Base-by-base conservation (phyloP, 495 filamentous ascomycete genomes). In the Aspergillus coremiiformis region DNA sequence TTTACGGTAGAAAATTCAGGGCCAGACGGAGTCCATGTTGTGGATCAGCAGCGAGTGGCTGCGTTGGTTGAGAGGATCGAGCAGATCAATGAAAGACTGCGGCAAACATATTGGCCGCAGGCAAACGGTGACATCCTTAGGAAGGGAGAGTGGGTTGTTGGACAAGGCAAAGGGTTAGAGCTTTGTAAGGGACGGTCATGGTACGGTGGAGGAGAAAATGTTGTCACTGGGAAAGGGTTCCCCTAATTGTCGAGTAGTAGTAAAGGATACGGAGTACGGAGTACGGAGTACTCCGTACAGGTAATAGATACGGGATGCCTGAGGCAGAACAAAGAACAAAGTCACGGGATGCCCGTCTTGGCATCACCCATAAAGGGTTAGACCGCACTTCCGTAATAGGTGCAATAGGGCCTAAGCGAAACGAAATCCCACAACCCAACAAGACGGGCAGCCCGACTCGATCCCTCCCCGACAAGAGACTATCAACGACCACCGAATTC, bases 151-250 rank as follows among this genome's bases (percentile, higher is more conserved):
- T 95, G 89, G 89, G 72, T 84, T 46, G 78, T 93, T 20, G 89
- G 89, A 1, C 79, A 90, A 56, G 87, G 89, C 63, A 79, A 72
- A 54, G 89, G 89, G 0, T 63, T 94, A 35, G 84, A 87, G 55
- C 78, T 80, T 53, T 77, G 83, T 30, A 76, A 73, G 47, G 90
- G 90, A 0, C 71, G 71, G 19, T 72, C 91, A 15, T 96, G 89
- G 88, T 96, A 94, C 71, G 90, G 90, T 21, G 86, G 82, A 21
- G 88, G 89, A 0, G 73, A 82, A 39, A 80, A 75, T 6, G 68
- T 89, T 23, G 60, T 74, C 52, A 23, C 77, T 15, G 88, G 88
- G 5, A 78, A 82, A 61, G 86, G 82, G 15, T 65, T 66, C 35
- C 15, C 22, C 45, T 59, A 41, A 49, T 47, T 15, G n/a, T n/a